Conservation (phyloP, 2,329 filamentous ascomycete genomes). For the Elsinoe perseae region DNA sequence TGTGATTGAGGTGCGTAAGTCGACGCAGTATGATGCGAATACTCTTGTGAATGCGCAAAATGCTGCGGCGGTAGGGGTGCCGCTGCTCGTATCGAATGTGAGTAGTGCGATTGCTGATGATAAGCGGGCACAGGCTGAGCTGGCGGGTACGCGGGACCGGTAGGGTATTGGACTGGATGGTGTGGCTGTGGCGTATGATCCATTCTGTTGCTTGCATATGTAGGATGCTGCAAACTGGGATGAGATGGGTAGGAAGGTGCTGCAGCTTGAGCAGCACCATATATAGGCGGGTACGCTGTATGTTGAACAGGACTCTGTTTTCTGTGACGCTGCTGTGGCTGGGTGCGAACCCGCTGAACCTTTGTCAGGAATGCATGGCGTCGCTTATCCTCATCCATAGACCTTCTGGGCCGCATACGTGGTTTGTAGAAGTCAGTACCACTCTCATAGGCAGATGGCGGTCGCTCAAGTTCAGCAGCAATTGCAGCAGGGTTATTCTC, state of each 20-base stretch:
- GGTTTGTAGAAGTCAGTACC: background rate
- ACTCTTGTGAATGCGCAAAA: background rate
- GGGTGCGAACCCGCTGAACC: background rate
- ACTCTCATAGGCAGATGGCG: conserved; percentile 1
- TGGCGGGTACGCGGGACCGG: background rate
- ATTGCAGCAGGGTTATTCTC: conserved; percentile 15
- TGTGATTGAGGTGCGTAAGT: background rate
- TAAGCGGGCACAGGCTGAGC: background rate
- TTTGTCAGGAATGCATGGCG: conserved; percentile 2
- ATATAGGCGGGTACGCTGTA: background rate
- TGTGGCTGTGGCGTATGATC: background rate
- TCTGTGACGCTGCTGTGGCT: background rate
- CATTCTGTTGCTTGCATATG: background rate
- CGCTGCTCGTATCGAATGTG: background rate
- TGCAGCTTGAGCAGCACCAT: background rate
- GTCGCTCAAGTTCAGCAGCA: background rate
- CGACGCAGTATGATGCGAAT: background rate
- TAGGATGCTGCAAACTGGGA: conserved; percentile 11
- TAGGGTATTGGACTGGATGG: background rate
- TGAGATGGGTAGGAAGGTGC: conserved; percentile 9
- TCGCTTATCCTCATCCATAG: conserved; percentile 1
- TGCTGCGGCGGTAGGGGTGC: background rate
- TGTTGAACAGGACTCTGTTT: background rate
- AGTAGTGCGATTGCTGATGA: background rate
- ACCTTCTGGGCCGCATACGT: background rate